Conservation (phyloP, 257 asterid species). For the Solanum pinnatisectum region DNA sequence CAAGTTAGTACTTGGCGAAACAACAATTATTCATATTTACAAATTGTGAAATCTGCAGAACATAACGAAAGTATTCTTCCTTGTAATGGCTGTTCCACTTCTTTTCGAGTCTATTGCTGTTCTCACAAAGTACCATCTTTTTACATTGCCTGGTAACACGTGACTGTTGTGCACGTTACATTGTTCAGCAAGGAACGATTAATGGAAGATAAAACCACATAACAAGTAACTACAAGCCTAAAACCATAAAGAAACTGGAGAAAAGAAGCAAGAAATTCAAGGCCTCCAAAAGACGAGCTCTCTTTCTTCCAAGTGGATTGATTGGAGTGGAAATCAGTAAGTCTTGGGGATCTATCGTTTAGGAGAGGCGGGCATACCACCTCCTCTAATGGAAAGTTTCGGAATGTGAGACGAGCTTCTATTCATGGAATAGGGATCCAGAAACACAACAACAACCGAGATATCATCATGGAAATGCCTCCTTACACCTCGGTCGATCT, state of each 20-base stretch:
- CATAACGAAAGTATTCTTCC: not conserved
- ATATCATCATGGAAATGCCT: slow-evolving; percentile 97
- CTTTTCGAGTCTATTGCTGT: not conserved
- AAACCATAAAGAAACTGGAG: not conserved
- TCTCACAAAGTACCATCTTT: not conserved
- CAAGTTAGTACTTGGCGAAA: not conserved
- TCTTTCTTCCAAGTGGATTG: not conserved
- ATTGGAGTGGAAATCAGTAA: not conserved
- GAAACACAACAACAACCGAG: slow-evolving; percentile 63
- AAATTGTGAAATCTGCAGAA: not conserved
- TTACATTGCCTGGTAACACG: not conserved
- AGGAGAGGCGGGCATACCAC: slow-evolving; percentile 23
- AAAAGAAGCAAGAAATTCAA: not conserved
- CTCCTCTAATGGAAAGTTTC: slow-evolving; percentile 42
- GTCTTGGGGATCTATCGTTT: slow-evolving; percentile 12
- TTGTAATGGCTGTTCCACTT: not conserved
- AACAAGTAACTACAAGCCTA: not conserved
- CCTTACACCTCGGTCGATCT: slow-evolving; percentile 81
- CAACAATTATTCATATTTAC: not conserved
- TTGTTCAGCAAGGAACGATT: not conserved
- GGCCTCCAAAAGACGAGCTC: not conserved
- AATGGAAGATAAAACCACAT: not conserved
- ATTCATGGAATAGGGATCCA: slow-evolving; percentile 33
- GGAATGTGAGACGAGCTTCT: slow-evolving; percentile 18
- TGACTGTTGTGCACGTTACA: not conserved